phyloP scores from a whole-genome alignment of 257 asterid species.

The Anisodus tanguticus region DNA sequence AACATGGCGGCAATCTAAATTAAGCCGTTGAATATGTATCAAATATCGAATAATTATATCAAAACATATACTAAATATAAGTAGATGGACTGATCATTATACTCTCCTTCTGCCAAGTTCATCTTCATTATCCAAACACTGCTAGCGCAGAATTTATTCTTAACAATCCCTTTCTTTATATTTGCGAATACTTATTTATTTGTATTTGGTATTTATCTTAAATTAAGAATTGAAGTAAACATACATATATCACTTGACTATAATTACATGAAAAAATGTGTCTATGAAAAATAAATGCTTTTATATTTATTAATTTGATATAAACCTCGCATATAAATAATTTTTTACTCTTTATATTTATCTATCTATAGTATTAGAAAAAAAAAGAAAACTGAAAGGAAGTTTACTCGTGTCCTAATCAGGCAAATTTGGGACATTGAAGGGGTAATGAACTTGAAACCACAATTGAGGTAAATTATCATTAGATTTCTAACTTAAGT shows the following conservation, averaged over 20 bases:
- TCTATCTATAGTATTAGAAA: too few relatives aligned
- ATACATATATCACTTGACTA: neutral
- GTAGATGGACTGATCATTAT: too few relatives aligned
- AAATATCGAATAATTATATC: too few relatives aligned
- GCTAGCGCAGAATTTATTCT: neutral
- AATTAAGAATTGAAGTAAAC: neutral
- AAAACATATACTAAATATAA: too few relatives aligned
- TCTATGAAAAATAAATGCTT: neutral
- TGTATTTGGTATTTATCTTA: neutral
- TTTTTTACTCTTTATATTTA: too few relatives aligned
- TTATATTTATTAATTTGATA: neutral
- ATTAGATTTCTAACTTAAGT: neutral
- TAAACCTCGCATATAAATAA: neutral
- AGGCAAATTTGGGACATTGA: neutral
- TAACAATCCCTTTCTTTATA: neutral
- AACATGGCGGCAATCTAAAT: neutral
- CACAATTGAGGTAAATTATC: neutral
- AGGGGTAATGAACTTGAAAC: neutral
- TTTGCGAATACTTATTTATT: neutral
- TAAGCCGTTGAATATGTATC: neutral
- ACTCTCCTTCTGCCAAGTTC: too few relatives aligned
- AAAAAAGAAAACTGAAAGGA: neutral
- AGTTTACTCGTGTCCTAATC: neutral
- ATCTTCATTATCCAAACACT: too few relatives aligned
- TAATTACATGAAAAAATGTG: neutral